Conservation (phyloP, 106 monocot genomes). For the Iris macrosiphon region DNA sequence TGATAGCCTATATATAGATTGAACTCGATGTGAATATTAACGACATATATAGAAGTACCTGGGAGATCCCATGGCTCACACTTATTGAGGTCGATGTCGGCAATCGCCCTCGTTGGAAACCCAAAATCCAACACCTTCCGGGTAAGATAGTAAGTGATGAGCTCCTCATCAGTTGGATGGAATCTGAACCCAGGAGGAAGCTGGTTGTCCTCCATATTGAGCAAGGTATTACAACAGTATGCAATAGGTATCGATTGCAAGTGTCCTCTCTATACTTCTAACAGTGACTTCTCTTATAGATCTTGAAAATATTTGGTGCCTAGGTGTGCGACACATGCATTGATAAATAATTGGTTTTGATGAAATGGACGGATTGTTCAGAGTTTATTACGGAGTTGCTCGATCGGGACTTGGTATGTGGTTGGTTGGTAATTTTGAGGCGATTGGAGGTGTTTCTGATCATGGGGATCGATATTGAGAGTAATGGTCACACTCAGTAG, state of each 20-base stretch:
- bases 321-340: no score
- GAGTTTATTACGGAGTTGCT: no score
- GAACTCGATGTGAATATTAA: no score
- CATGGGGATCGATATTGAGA: neutral
- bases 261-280: neutral
- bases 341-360: no score
- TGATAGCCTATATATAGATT: no score
- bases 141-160: constrained; percentile 64
- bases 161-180: constrained; percentile 75
- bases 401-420: no score
- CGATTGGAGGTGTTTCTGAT: neutral
- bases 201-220: constrained; percentile 34
- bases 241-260: neutral
- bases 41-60: no score
- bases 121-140: constrained; percentile 48
- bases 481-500: neutral
- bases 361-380: no score
- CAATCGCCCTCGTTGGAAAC: constrained; percentile 44
- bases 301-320: no score
- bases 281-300: constrained; percentile 19
- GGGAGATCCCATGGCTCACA: constrained; percentile 89
- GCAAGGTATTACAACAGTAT: neutral
- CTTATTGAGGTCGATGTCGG: constrained; percentile 73
- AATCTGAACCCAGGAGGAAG: constrained; percentile 79
- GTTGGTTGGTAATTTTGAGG: neutral